Percentiles rank a stretch among this genome's conserved stretches.
These are phyloP conservation scores for Phragmites australis DNA, from an alignment of 176 grass and related monocot species.

Conservation along the genomic window DNA sequence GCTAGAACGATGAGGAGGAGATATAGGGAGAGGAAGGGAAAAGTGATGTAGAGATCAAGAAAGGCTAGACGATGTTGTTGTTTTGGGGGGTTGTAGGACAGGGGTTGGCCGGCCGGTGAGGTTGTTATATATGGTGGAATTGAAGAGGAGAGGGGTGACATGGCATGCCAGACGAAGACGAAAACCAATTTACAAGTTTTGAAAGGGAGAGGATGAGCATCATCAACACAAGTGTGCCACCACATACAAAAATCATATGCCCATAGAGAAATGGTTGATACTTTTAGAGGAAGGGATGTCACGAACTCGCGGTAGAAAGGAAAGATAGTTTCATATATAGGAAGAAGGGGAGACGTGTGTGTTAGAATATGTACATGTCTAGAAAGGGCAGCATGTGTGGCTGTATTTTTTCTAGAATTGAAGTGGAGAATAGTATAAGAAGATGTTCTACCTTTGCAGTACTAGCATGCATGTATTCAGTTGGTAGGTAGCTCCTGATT, in stretches of 20 bases:
- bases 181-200: not conserved
- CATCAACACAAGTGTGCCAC: not conserved
- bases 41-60: not conserved
- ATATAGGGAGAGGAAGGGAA: not conserved
- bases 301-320: no score
- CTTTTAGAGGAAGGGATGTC: not conserved
- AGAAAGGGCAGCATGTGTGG: not conserved
- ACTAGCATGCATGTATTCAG: not conserved
- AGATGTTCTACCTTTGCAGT: not conserved
- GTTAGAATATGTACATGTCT: not conserved
- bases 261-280: not conserved
- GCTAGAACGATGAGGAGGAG: not conserved
- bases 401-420: not conserved
- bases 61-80: not conserved
- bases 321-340: no score
- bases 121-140: conserved; percentile 31
- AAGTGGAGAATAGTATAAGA: not conserved
- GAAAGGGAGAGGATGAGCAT: not conserved
- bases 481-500: not conserved
- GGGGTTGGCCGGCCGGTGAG: not conserved
- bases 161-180: not conserved
- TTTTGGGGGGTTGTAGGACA: not conserved
- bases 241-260: not conserved
- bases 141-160: not conserved
- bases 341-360: not conserved